Conservation (phyloP, 1,284 basidiomycete species). For the Austroboletus olivaceoglutinosus region DNA sequence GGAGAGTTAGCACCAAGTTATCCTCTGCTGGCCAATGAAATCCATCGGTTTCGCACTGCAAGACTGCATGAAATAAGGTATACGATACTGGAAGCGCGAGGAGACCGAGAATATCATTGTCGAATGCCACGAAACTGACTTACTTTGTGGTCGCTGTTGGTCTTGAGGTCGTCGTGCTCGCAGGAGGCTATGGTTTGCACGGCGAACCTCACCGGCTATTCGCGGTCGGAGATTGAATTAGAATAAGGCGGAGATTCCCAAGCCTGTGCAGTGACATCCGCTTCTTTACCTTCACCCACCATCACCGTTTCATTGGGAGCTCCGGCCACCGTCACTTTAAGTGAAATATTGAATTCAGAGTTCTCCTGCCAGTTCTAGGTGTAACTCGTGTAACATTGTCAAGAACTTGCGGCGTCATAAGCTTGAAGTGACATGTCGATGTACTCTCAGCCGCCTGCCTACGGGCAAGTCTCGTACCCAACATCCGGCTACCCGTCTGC, state of each 20-base stretch:
- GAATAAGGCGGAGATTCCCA: slow-evolving; percentile 28
- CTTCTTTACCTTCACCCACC: slow-evolving; percentile 46
- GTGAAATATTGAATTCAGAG: slow-evolving; percentile 39
- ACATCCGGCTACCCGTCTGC: slow-evolving; percentile 40
- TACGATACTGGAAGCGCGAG: neutral
- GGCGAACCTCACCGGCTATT: slow-evolving; percentile 19
- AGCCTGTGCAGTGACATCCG: slow-evolving; percentile 13
- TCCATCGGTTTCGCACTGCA: slow-evolving; percentile 27
- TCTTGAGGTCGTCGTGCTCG: slow-evolving; percentile 24
- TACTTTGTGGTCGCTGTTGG: slow-evolving; percentile 27
- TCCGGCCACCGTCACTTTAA: slow-evolving; percentile 36
- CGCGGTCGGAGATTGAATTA: slow-evolving; percentile 34
- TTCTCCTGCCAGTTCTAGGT: slow-evolving; percentile 32
- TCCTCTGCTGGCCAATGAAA: slow-evolving; percentile 22
- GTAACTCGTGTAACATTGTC: slow-evolving; percentile 30
- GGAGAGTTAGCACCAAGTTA: slow-evolving; percentile 17
- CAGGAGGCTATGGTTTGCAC: neutral
- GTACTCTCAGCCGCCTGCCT: slow-evolving; percentile 46
- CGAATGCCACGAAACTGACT: slow-evolving; percentile 13
- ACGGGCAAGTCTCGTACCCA: slow-evolving; percentile 39
- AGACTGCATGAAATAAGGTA: slow-evolving; percentile 3
- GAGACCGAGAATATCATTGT: neutral
- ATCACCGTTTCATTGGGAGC: slow-evolving; percentile 45
- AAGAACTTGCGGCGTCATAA: slow-evolving; percentile 30
- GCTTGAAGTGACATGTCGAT: slow-evolving; percentile 47